These are phyloP conservation scores for Penicillium sp. DNA, from an alignment of 2,329 filamentous ascomycete genomes.

Conservation along the genomic window DNA sequence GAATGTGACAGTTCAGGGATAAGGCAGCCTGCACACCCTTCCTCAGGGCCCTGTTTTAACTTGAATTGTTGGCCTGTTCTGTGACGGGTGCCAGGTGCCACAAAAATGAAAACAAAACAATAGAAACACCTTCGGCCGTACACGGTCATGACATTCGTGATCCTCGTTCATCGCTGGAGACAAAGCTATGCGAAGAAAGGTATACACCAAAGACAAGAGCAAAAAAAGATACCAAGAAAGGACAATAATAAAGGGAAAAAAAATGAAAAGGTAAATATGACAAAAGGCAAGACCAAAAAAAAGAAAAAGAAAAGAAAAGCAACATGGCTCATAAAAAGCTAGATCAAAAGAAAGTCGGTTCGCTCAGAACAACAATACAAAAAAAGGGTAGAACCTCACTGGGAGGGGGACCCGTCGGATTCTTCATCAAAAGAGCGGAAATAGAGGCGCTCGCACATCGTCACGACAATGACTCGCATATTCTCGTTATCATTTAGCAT, in stretches of 20 bases:
- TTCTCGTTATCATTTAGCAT: slow-evolving; percentile 23
- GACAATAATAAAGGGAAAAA: slow-evolving; percentile 17
- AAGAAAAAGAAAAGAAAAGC: not conserved
- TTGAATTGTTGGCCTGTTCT: slow-evolving; percentile 5
- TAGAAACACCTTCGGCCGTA: slow-evolving; percentile 33
- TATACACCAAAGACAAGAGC: slow-evolving; percentile 32
- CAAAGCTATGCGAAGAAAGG: slow-evolving; percentile 38
- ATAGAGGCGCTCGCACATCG: slow-evolving; percentile 22
- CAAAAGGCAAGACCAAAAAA: slow-evolving; percentile 16
- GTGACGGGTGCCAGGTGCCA: slow-evolving; percentile 6
- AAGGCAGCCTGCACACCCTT: slow-evolving; percentile 4
- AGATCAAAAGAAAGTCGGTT: slow-evolving; percentile 24
- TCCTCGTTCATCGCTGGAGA: slow-evolving; percentile 40
- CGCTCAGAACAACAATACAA: slow-evolving; percentile 15
- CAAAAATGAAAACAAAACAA: slow-evolving; percentile 18
- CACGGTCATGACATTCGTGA: slow-evolving; percentile 43
- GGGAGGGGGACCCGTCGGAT: slow-evolving; percentile 7
- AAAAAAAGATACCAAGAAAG: slow-evolving; percentile 20
- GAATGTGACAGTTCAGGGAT: slow-evolving; percentile 12
- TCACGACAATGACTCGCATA: slow-evolving; percentile 25
- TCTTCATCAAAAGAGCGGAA: slow-evolving; percentile 18
- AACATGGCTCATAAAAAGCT: slow-evolving; percentile 18
- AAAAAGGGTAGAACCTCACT: slow-evolving; percentile 13
- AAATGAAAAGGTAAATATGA: slow-evolving; percentile 31
- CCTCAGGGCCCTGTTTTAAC: not conserved